Base-by-base conservation (phyloP, 352 stramenopile genomes). In the Blastocystis sp. region DNA sequence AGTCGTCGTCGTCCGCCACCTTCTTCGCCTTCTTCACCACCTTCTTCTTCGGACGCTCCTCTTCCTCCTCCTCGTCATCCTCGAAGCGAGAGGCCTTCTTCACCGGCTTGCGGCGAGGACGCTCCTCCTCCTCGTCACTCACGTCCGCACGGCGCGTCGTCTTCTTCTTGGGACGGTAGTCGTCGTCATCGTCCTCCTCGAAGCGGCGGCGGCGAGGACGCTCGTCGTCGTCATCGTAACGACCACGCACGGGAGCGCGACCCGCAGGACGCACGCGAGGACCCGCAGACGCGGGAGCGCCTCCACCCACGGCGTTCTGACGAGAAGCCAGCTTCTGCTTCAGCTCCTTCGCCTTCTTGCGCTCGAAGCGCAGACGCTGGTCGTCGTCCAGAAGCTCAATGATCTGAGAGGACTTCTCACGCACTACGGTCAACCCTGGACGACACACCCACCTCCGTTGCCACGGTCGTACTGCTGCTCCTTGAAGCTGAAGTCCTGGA, bases 401-500 rank as follows among this genome's bases (percentile, higher is more conserved):
- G 34, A 95, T 90, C 86, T 93, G 91, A 86, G 94, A 94, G 34
- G 91, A 90, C 88, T 95, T 95, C 88, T 95, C 92, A 51, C 92
- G 91, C 42, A 95, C 92, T 78, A 34, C n/a, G 9, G 16, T 61
- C 32, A 54, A 56, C 59, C n/a, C 6, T 11, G 7, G 11, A 18
- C 0, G 14, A 78, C 54, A 36, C 14, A 29, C 51, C 14, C n/a
- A 78, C 67, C 46, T 85, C 92, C 92, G 61, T 91, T 91, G 59
- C 92, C 92, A 44, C 92, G 92, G 87, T 95, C 92, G 27, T 91
- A 89, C 32, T 90, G 91, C 21, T 91, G 91, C 32, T 95, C 92
- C 73, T 95, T 91, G 88, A 94, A 95, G 16, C 90, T 93, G 87
- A 95, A 95, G 76, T 93, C 91, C 67, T 90, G 92, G 75, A 95